A percentile compares a stretch with the other conserved stretches of the same genome.
Evolutionary conservation across 2,329 filamentous ascomycete genomes (phyloP).

Genomic region (Cercospora sp.): DNA sequence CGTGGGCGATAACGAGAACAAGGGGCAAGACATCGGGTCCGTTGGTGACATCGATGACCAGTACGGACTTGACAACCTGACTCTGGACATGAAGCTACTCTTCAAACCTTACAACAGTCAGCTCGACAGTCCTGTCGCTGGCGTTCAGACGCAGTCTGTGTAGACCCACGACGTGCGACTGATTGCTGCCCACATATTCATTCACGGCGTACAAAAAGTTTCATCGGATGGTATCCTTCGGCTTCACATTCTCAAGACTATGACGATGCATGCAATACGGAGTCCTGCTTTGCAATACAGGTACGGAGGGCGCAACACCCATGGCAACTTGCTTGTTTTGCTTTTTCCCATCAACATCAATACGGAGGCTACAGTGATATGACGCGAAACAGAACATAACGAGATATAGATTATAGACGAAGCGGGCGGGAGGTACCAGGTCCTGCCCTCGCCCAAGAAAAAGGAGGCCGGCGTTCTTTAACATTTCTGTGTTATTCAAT

Average conservation of each 20-base stretch:
- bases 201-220: constrained; percentile 16
- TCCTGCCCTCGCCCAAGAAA: constrained; percentile 6
- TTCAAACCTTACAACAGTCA: constrained; percentile 59
- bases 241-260: background rate
- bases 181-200: constrained; percentile 10
- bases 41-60: constrained; percentile 68
- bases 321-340: constrained; percentile 16
- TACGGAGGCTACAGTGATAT: constrained; percentile 16
- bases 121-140: constrained; percentile 38
- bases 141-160: constrained; percentile 35
- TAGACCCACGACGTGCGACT: constrained; percentile 20
- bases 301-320: constrained; percentile 5
- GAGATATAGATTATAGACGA: constrained; percentile 19
- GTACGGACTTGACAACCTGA: constrained; percentile 61
- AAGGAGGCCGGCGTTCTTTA: constrained; percentile 11
- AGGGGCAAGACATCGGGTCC: constrained; percentile 68
- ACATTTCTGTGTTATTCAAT: constrained; percentile 5
- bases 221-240: background rate
- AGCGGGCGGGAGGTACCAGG: constrained; percentile 5
- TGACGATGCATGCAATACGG: constrained; percentile 11
- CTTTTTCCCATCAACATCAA: constrained; percentile 7
- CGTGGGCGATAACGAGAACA: constrained; percentile 61
- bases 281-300: constrained; percentile 8
- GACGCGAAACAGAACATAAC: constrained; percentile 19
- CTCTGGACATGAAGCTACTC: constrained; percentile 69